Conservation (phyloP, 2,329 filamentous ascomycete genomes). For the Phialophora macrospora region DNA sequence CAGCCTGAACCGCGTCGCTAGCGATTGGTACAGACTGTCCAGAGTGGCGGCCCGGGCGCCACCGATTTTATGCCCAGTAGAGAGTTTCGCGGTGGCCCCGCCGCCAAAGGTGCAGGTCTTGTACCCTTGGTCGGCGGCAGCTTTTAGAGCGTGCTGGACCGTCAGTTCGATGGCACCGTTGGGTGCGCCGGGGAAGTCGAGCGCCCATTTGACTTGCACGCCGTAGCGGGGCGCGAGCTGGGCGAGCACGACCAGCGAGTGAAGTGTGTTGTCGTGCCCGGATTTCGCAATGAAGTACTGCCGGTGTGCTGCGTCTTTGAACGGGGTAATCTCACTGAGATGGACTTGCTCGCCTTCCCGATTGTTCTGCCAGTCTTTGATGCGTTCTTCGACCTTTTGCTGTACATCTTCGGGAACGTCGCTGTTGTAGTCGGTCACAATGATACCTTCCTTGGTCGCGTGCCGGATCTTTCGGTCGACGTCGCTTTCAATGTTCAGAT, state of each 20-base stretch:
- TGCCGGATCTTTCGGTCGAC: slow-evolving; percentile 71
- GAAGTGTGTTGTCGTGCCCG: slow-evolving; percentile 68
- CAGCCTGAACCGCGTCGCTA: slow-evolving; percentile 73
- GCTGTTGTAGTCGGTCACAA: slow-evolving; percentile 69
- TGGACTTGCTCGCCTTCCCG: slow-evolving; percentile 81
- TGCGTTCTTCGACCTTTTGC: slow-evolving; percentile 65
- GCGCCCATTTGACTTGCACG: slow-evolving; percentile 83
- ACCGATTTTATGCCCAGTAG: slow-evolving; percentile 72
- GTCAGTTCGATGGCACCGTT: slow-evolving; percentile 77
- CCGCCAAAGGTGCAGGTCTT: slow-evolving; percentile 75
- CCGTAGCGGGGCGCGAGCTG: slow-evolving; percentile 76
- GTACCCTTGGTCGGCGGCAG: slow-evolving; percentile 58
- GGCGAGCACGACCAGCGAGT: slow-evolving; percentile 72
- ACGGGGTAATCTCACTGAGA: slow-evolving; percentile 77
- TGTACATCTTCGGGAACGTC: slow-evolving; percentile 65
- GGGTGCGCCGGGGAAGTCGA: slow-evolving; percentile 78
- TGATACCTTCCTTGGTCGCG: slow-evolving; percentile 75
- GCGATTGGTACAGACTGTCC: slow-evolving; percentile 71
- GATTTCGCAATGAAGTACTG: slow-evolving; percentile 73
- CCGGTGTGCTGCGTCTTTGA: slow-evolving; percentile 75
- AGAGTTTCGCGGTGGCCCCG: slow-evolving; percentile 70
- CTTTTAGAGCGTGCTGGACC: slow-evolving; percentile 66
- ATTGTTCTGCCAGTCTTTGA: slow-evolving; percentile 72
- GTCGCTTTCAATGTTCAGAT: slow-evolving; percentile 58
- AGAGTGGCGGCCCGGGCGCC: slow-evolving; percentile 63